Evolutionary conservation across 2,329 filamentous ascomycete species (phyloP), one percentile per base, ranked within the genome.

Genomic region (Ceratocystis cubensis): DNA sequence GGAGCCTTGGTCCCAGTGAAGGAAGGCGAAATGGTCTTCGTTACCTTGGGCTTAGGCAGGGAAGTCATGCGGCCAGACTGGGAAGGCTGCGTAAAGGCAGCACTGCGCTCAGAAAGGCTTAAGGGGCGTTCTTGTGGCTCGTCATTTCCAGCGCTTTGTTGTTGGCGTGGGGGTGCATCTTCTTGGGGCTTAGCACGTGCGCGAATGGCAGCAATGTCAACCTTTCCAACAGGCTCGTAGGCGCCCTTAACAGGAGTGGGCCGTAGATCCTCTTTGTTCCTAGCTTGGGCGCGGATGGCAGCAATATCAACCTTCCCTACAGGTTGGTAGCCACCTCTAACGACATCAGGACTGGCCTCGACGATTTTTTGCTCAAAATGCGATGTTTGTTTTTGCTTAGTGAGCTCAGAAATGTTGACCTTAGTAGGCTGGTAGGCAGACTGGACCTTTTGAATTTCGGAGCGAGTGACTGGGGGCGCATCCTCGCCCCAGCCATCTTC

Each of bases 281-380:
- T 86, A 73, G 77, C 91, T 79, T 82, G 90, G 74, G 81, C 86
- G 69, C 94, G 85, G 71, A 99, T 88, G 46, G 91, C 92, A 28
- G 88, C 88, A 76, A 99, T 97, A 73, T 99, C 92, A n/a, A 99
- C 89, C 78, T 96, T 97, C 66, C 94, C 94, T 71, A 99, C 80
- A 22, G 94, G 94, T 75, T 96, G 91, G 76, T 99, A 99, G 17
- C 83, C 88, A 57, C 94, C 94, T 73, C 78, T 88, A 64, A 97
- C 85, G 22, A 96, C 83, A 73, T 91, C 88, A 28, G 73, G 10
- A 22, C 30, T n/a, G 8, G 62, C 2, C 70, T 89, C 82, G 71
- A 82, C 82, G 37, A 68, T 20, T 5, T 66, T 68, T 45, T 68
- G 66, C 44, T 68, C 64, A 61, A 68, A 68, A 28, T 66, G 66